Conservation (phyloP, 2,329 filamentous ascomycete genomes). For the Keithomyces neogunnii region DNA sequence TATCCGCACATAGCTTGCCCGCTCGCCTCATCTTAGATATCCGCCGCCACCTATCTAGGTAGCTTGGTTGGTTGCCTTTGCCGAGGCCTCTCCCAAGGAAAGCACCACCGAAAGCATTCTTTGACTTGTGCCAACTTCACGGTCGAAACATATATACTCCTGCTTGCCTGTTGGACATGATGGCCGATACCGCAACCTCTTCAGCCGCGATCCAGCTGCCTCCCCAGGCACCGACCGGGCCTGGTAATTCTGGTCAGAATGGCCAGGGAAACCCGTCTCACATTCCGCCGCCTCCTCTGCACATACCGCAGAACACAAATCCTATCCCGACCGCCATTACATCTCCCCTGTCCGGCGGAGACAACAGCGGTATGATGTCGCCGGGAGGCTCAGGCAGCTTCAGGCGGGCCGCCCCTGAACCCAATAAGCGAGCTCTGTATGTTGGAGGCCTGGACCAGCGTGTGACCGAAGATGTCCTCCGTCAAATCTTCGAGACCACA, state of each 20-base stretch:
- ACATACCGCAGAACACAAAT: constrained; percentile 95
- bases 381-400: constrained; percentile 75
- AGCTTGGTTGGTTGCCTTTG: not conserved
- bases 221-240: constrained; percentile 58
- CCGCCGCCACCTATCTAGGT: not conserved
- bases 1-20: not conserved
- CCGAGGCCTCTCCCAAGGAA: not conserved
- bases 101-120: not conserved
- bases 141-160: not conserved
- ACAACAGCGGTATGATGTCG: constrained; percentile 64
- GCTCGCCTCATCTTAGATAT: not conserved
- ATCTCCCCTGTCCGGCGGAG: constrained; percentile 68
- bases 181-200: constrained; percentile 69
- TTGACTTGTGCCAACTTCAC: not conserved
- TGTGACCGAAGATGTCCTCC: constrained; percentile 91
- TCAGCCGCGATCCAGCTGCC: constrained; percentile 58
- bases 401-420: constrained; percentile 88
- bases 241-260: constrained; percentile 50
- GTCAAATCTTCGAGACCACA: constrained; percentile 97
- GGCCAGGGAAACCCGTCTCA: constrained; percentile 62
- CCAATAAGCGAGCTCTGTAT: constrained; percentile 96
- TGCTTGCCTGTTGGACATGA: constrained; percentile 25
- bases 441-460: constrained; percentile 91
- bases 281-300: constrained; percentile 84
- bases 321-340: constrained; percentile 89